Percentiles rank a stretch among this genome's conserved stretches.
These are phyloP conservation scores for Sphaerulina vaccinii DNA, from an alignment of 2,329 filamentous ascomycete genomes.

Conservation along the genomic window DNA sequence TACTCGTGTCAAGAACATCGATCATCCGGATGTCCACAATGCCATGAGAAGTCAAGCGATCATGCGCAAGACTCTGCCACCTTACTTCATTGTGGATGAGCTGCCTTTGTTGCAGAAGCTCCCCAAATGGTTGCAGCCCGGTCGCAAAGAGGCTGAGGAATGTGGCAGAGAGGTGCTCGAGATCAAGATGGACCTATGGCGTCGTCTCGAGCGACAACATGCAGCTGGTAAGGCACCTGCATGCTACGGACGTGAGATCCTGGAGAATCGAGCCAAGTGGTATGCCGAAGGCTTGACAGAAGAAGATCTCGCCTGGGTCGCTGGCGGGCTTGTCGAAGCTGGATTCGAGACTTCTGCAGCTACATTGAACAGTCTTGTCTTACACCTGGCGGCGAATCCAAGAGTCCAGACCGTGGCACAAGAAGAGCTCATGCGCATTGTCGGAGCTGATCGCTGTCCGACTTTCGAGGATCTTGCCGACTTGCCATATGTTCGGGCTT, in stretches of 20 bases:
- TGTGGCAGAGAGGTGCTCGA: neutral
- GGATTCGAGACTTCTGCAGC: conserved; percentile 3
- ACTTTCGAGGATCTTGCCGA: neutral
- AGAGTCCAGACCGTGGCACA: neutral
- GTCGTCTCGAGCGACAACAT: neutral
- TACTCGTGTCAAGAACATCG: neutral
- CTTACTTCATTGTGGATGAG: conserved; percentile 5
- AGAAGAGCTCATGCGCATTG: neutral
- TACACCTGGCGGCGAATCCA: conserved; percentile 1
- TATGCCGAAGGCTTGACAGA: neutral
- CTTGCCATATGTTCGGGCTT: conserved; percentile 1
- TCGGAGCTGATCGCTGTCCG: neutral
- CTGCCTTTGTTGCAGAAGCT: neutral
- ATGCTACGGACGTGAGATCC: neutral
- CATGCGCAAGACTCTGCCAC: neutral
- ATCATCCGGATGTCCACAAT: conserved; percentile 2
- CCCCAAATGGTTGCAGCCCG: neutral
- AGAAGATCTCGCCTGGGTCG: conserved; percentile 1
- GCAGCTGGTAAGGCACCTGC: neutral
- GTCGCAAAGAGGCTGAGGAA: neutral
- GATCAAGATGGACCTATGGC: conserved; percentile 1
- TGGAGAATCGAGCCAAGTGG: neutral
- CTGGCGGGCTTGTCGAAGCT: neutral
- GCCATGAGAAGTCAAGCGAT: neutral
- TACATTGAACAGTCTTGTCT: neutral